A percentile compares a stretch with the other conserved stretches of the same genome.
Evolutionary conservation across 345 rosid genomes (phyloP).

Genomic region (Capsella bursapastoris): DNA sequence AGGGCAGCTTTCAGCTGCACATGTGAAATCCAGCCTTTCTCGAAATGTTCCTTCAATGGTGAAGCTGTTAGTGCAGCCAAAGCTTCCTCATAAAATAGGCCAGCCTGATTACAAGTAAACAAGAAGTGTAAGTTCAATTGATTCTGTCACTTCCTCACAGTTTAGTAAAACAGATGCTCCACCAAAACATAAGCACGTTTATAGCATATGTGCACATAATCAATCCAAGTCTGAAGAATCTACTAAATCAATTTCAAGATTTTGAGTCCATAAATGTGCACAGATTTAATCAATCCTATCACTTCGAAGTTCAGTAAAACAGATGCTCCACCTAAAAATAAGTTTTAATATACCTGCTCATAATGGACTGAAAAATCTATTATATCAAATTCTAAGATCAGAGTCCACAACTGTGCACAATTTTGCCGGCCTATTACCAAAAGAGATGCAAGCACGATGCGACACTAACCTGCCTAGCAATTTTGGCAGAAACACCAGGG

Average conservation of each 20-base stretch:
- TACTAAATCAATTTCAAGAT: constrained; percentile 2
- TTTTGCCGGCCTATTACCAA: not conserved
- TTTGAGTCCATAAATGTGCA: constrained; percentile 4
- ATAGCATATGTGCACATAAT: not conserved
- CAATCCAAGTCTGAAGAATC: constrained; percentile 7
- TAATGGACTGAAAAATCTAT: constrained; percentile 2
- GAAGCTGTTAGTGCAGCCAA: constrained; percentile 66
- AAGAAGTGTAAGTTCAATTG: constrained; percentile 1
- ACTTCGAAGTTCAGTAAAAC: too few relatives aligned
- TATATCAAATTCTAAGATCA: constrained; percentile 6
- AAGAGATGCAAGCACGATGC: not conserved
- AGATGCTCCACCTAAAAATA: too few relatives aligned
- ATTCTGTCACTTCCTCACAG: not conserved
- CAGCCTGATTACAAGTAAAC: constrained; percentile 60
- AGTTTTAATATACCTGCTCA: not conserved
- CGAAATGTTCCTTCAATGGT: constrained; percentile 95
- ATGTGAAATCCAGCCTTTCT: constrained; percentile 86
- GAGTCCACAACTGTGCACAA: constrained; percentile 8
- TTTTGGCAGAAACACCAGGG: constrained; percentile 94
- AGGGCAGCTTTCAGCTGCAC: constrained; percentile 90
- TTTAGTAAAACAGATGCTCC: constrained; percentile 12
- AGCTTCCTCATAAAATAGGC: constrained; percentile 93
- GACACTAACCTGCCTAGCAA: constrained; percentile 80
- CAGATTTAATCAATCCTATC: too few relatives aligned
- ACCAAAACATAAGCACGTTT: not conserved